Evolutionary conservation across 2,329 filamentous ascomycete species (phyloP), one percentile per base, ranked within the genome.

Genomic region (Trichoderma lentiforme): DNA sequence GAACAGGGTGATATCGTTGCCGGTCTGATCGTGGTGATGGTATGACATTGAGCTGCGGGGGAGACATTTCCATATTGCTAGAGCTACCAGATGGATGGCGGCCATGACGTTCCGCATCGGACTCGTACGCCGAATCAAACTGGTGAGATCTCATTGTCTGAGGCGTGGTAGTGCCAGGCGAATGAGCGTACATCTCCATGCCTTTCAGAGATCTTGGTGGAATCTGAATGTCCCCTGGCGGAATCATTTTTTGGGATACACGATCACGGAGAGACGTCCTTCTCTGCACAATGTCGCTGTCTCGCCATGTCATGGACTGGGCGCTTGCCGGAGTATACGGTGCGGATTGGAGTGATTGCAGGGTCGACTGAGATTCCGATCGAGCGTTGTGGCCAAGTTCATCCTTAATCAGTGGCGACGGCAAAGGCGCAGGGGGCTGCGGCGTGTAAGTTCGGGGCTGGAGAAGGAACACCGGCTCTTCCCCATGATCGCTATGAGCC

Each of bases 361-460:
- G 73, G n/a, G 74, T 68, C 24, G 74, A 74, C 58, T 75, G 73
- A 21, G 75, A 77, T n/a, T 32, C 47, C 24, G 63, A 72, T 64
- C 30, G 65, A 24, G 53, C 66, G 30, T 14, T 56, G 24, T 68
- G 71, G 28, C 57, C 53, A 12, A 24, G 32, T 9, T 61, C 61
- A 43, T 81, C 79, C 24, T 78, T 76, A 3, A 84, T 74, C 60
- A 80, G 80, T 3, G 86, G 85, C 4, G 86, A 86, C 0, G 85
- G 73, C 15, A 75, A 15, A 3, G 86, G 86, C 12, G 83, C 81
- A 0, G 84, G 82, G 4, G 83, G 84, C 65, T 84, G 81, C 0
- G 88, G 88, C 0, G 86, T 89, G 74, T 90, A 90, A 0, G 87
- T 89, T 39, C 84, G 82, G 14, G 88, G 88, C 73, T 90, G 87